Evolutionary conservation across 2,329 filamentous ascomycete genomes (phyloP).

Genomic region (Fusarium succisae): DNA sequence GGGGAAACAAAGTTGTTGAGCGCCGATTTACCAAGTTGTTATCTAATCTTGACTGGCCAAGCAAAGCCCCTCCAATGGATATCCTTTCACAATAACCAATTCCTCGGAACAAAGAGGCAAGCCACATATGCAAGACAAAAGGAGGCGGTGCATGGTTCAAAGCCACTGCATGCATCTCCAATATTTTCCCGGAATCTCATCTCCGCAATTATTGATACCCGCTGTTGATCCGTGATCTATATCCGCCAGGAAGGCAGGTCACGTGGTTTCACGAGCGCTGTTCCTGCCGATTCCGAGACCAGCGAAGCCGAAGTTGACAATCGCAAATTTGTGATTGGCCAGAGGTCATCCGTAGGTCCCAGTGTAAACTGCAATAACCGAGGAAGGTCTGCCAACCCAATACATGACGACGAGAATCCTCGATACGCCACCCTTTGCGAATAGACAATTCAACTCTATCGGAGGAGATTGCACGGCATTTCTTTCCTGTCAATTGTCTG

Average conservation of each 20-base stretch:
- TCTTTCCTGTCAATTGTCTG: conserved; percentile 43
- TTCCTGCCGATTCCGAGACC: conserved; percentile 37
- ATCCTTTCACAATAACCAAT: conserved; percentile 17
- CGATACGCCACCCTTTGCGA: conserved; percentile 37
- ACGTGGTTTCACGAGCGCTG: conserved; percentile 39
- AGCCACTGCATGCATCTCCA: conserved; percentile 1
- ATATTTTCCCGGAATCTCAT: conserved; percentile 12
- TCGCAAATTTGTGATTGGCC: conserved; percentile 41
- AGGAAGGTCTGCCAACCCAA: conserved; percentile 45
- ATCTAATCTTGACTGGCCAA: conserved; percentile 39
- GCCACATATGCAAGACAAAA: neutral
- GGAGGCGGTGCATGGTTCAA: conserved; percentile 15
- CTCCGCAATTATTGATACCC: conserved; percentile 23
- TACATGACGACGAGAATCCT: conserved; percentile 43
- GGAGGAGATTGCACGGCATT: conserved; percentile 44
- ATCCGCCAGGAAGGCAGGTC: neutral
- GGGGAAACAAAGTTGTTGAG: conserved; percentile 41
- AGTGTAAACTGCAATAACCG: conserved; percentile 42
- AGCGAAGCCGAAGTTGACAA: conserved; percentile 46
- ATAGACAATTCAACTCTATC: conserved; percentile 34
- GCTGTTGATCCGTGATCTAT: conserved; percentile 26
- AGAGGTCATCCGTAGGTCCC: conserved; percentile 13
- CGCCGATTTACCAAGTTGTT: conserved; percentile 38
- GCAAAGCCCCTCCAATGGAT: conserved; percentile 33
- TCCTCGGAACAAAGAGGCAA: conserved; percentile 16